Evolutionary conservation across 257 asterid species (phyloP).

Genomic region (Scutellaria minor): DNA sequence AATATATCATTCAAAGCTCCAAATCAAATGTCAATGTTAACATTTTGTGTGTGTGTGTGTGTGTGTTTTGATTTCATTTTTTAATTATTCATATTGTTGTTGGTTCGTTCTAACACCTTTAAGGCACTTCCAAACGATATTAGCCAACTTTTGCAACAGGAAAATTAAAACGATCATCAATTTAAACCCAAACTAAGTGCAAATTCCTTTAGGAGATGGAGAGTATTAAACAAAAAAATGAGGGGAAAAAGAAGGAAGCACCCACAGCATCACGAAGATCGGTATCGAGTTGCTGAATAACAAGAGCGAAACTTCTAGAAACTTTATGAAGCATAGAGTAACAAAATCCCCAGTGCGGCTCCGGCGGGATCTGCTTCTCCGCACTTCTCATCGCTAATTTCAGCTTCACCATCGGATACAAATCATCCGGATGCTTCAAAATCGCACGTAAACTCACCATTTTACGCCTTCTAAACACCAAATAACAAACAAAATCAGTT

Average conservation of each 20-base stretch:
- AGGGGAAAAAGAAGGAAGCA: not conserved
- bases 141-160: not conserved
- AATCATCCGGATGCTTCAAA: constrained; percentile 82
- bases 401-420: constrained; percentile 82
- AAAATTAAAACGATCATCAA: constrained; percentile 22
- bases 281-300: constrained; percentile 89
- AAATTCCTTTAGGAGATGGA: not conserved
- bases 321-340: constrained; percentile 89
- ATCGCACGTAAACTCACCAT: constrained; percentile 81
- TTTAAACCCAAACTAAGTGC: constrained; percentile 7
- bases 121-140: constrained; percentile 1
- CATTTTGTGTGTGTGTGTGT: not conserved
- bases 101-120: constrained; percentile 9
- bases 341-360: constrained; percentile 97
- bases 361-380: constrained; percentile 87
- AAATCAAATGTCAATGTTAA: constrained; percentile 3
- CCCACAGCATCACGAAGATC: constrained; percentile 97
- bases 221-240: constrained; percentile 6
- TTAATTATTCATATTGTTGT: not conserved
- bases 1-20: not conserved
- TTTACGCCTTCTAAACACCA: constrained; percentile 37
- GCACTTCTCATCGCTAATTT: constrained; percentile 71
- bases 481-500: constrained; percentile 24
- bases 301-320: constrained; percentile 86
- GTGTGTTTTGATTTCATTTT: not conserved